phyloP scores from a whole-genome alignment of 768 basidiomycete species.

The Pisolithus marmoratus region DNA sequence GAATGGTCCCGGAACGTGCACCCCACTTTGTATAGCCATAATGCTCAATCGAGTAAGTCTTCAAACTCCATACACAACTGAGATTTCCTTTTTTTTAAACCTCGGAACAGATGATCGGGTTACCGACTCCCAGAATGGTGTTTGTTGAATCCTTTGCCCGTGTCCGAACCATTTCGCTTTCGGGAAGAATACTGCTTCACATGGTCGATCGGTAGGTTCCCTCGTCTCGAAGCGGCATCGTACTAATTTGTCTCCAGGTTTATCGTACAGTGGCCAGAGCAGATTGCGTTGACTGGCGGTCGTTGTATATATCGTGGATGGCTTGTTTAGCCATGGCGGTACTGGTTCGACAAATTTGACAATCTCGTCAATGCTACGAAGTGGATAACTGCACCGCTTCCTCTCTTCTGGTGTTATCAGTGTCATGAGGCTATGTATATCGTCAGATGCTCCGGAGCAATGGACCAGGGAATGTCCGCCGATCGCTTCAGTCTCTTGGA shows the following conservation, averaged over 20 bases:
- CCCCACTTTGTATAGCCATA: constrained; percentile 66
- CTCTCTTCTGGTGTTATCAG: neutral
- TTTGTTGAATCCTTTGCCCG: constrained; percentile 96
- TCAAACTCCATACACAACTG: constrained; percentile 1
- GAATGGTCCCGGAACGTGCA: constrained; percentile 95
- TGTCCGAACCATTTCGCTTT: constrained; percentile 72
- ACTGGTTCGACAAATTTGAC: neutral
- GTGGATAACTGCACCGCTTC: neutral
- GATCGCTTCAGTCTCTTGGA: no score
- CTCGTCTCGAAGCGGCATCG: constrained; percentile 38
- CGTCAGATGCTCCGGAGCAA: no score
- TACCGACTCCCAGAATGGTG: constrained; percentile 65
- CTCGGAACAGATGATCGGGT: constrained; percentile 59
- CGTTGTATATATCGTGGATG: constrained; percentile 55
- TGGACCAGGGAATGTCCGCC: no score
- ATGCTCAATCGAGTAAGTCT: constrained; percentile 64
- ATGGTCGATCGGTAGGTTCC: constrained; percentile 74
- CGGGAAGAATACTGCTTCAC: constrained; percentile 74
- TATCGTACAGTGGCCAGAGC: constrained; percentile 83
- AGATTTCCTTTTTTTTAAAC: constrained; percentile 2
- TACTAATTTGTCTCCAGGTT: constrained; percentile 45
- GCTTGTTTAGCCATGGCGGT: constrained; percentile 46
- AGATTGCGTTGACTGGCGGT: constrained; percentile 33
- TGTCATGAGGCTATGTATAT: neutral
- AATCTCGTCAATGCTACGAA: no score